Evolutionary conservation across 106 monocot genomes (phyloP).

Genomic region (Dioscorea alata): DNA sequence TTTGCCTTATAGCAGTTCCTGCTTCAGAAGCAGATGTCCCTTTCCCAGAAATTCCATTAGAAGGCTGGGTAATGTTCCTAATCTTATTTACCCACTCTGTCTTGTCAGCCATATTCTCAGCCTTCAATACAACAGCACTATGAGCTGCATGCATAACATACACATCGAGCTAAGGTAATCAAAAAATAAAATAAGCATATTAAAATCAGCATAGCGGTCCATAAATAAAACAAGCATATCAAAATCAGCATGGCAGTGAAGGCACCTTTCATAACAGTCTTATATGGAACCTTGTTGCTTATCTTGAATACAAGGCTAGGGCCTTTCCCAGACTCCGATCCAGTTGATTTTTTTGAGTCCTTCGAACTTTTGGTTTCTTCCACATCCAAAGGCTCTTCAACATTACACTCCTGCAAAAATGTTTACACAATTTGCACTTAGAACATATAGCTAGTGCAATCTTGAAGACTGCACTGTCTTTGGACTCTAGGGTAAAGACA

Average conservation of each 20-base stretch:
- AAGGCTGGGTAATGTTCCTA: constrained; percentile 53
- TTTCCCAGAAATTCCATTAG: constrained; percentile 39
- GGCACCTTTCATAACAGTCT: constrained; percentile 68
- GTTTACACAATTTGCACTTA: too few species aligned
- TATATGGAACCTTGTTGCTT: constrained; percentile 62
- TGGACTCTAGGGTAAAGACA: too few species aligned
- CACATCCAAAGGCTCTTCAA: constrained; percentile 60
- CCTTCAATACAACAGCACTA: constrained; percentile 82
- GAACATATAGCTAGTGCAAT: too few species aligned
- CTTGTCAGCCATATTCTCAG: constrained; percentile 85
- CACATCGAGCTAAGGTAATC: neutral
- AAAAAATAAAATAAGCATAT: neutral
- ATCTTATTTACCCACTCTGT: constrained; percentile 86
- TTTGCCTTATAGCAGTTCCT: constrained; percentile 68
- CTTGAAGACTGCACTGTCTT: too few species aligned
- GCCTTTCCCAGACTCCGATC: constrained; percentile 41
- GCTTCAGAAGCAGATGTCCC: constrained; percentile 31
- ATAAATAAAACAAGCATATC: neutral
- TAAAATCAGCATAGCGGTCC: neutral
- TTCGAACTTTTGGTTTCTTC: constrained; percentile 64
- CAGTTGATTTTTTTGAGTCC: constrained; percentile 55
- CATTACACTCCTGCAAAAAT: constrained; percentile 50
- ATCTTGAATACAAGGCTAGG: constrained; percentile 59
- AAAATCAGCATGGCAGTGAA: neutral
- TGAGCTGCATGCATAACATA: constrained; percentile 58